A percentile compares a stretch with the other conserved stretches of the same genome.
Evolutionary conservation across 1,139 yeast genomes (phyloP).

Genomic region (Candida sojae): DNA sequence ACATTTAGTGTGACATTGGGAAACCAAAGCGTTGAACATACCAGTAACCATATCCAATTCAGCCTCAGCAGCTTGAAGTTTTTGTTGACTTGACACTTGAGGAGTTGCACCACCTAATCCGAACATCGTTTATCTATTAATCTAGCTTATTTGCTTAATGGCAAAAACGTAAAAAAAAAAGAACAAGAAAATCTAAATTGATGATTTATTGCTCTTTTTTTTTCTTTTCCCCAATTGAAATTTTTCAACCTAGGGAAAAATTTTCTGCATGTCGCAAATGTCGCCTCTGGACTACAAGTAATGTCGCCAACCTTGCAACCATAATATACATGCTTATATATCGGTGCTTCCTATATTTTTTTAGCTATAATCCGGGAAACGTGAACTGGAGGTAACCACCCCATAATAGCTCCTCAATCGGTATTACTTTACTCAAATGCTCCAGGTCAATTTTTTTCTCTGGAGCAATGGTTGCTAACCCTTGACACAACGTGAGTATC

Average conservation of each 20-base stretch:
- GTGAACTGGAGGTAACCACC: conserved; percentile 42
- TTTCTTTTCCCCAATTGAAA: conserved; percentile 2
- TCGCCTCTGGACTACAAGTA: background rate
- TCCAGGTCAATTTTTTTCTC: conserved; percentile 29
- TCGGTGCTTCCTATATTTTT: background rate
- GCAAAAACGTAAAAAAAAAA: conserved; percentile 8
- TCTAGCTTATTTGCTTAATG: conserved; percentile 21
- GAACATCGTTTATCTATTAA: conserved; percentile 38
- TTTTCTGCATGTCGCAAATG: conserved; percentile 4
- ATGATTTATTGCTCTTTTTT: conserved; percentile 5
- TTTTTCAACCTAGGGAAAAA: conserved; percentile 1
- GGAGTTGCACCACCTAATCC: conserved; percentile 87
- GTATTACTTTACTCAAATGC: conserved; percentile 20
- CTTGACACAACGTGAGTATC: conserved; percentile 41
- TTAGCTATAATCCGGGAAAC: conserved; percentile 32
- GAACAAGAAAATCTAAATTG: background rate
- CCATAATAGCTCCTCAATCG: conserved; percentile 26
- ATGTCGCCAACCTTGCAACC: no score
- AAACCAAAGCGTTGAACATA: conserved; percentile 86
- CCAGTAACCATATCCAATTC: conserved; percentile 96
- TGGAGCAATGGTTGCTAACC: conserved; percentile 34
- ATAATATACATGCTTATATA: no score
- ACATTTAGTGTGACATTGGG: conserved; percentile 90
- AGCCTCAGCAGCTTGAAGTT: conserved; percentile 77
- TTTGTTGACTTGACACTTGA: conserved; percentile 71